Evolutionary conservation across 1,284 basidiomycete genomes (phyloP), one percentile per base, ranked within the genome.

Genomic region (Microbotryum lychnidis-dioicae): DNA sequence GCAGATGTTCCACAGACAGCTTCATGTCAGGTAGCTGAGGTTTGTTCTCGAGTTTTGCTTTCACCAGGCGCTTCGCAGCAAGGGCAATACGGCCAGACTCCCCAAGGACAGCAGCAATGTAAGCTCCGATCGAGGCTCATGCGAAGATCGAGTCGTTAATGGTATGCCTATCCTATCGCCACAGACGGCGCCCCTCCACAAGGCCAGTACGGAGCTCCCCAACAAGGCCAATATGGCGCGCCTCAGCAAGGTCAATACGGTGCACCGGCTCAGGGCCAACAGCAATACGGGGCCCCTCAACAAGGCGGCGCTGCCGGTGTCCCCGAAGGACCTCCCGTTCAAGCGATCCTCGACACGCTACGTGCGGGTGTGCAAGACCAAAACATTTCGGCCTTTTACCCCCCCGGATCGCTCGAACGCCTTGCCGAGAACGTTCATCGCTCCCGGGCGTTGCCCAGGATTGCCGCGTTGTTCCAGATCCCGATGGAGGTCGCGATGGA

Each of bases 301-400:
- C 37, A 16, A 42, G 37, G 37, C 12, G 37, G 16, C 29, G n/a
- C 50, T 25, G 23, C 54, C 5, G 63, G 64, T 23, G 46, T 42
- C 3, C 14, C 56, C 58, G 23, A 54, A 12, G 3, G 33, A 47
- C 33, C 53, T 52, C 23, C 44, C 25, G 42, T 42, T 10, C 58
- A 63, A 49, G 60, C 33, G 45, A 65, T 64, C n/a, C 46, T 48
- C 9, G 27, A 50, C 25, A 44, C 33, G 37, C 46, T 66, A 45
- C 52, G 57, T 54, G 25, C 59, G 47, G 54, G 64, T 55, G 48
- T 55, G 31, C 57, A 25, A 31, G 60, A 57, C 12, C 77, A 79
- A 75, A 71, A 73, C 50, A 69, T 79, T 58, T 71, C 73, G 58
- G 72, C 75, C 0, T 78, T 78, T 71, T 78, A 77, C 72, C 76